Conservation (phyloP, 495 filamentous ascomycete genomes). For the Melanomma pulvis-pyrius region DNA sequence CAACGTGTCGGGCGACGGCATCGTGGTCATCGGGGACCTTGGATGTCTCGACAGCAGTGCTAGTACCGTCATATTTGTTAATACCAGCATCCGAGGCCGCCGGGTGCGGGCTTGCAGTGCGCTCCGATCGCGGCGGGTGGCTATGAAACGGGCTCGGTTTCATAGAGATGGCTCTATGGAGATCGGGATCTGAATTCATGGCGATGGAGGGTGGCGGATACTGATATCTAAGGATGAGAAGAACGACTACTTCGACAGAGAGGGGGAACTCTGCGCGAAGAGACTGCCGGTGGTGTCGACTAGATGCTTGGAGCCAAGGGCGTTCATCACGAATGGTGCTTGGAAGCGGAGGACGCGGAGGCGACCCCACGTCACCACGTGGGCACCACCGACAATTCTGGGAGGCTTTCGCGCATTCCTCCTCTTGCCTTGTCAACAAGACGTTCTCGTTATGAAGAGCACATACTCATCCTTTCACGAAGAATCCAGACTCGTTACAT, state of each 20-base stretch:
- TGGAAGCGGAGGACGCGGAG: background rate
- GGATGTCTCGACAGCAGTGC: slow-evolving; percentile 47
- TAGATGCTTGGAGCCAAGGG: background rate
- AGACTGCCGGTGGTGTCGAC: background rate
- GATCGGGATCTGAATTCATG: slow-evolving; percentile 41
- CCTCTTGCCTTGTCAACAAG: background rate
- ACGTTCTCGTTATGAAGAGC: background rate
- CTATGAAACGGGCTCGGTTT: slow-evolving; percentile 49
- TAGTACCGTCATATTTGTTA: slow-evolving; percentile 38
- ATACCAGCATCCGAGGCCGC: slow-evolving; percentile 2
- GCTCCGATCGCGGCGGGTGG: slow-evolving; percentile 36
- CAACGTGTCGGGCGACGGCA: slow-evolving; percentile 52
- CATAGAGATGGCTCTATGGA: slow-evolving; percentile 46
- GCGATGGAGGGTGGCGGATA: background rate
- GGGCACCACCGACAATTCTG: background rate
- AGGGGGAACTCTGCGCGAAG: background rate
- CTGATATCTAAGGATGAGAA: background rate
- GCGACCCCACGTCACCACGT: background rate
- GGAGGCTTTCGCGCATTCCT: too few species aligned
- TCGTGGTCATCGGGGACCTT: slow-evolving; percentile 48
- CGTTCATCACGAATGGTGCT: background rate
- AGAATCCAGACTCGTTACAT: too few species aligned
- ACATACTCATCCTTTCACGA: too few species aligned
- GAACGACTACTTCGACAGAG: background rate
- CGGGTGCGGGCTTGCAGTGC: slow-evolving; percentile 33